Evolutionary conservation across 345 rosid genomes (phyloP).

Genomic region (Combretum micranthum): DNA sequence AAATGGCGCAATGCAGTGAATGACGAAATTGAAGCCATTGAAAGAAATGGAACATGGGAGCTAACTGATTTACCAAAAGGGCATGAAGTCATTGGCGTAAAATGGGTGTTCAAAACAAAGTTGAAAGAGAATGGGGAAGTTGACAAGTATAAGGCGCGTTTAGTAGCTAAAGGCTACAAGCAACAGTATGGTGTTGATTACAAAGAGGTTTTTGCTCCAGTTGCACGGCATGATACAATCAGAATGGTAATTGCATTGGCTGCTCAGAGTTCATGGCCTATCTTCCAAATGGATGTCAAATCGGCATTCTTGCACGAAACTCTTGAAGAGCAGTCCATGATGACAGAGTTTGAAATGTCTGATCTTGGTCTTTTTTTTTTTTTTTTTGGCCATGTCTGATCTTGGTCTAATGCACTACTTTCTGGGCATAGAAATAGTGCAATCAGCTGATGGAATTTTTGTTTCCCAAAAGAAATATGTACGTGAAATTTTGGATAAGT

Average conservation of each 20-base stretch:
- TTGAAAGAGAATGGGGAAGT: neutral
- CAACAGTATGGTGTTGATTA: neutral
- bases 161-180: neutral
- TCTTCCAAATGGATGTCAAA: constrained; percentile 6
- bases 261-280: too few relatives aligned
- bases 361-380: too few relatives aligned
- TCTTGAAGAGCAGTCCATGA: constrained; percentile 1
- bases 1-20: neutral
- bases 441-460: neutral
- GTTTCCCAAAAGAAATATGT: too few relatives aligned
- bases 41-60: constrained; percentile 1
- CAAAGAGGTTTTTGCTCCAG: too few relatives aligned
- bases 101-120: constrained; percentile 3
- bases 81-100: constrained; percentile 5
- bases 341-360: constrained; percentile 2
- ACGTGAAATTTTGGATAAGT: neutral
- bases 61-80: neutral
- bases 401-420: constrained; percentile 3
- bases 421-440: constrained; percentile 2
- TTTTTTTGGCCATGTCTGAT: too few relatives aligned
- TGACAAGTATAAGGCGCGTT: neutral
- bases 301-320: neutral
- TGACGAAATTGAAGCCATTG: neutral
- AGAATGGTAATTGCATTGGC: too few relatives aligned
- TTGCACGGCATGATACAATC: too few relatives aligned